Base-by-base conservation (phyloP, 257 asterid genomes). In the Ilex aquifolium region DNA sequence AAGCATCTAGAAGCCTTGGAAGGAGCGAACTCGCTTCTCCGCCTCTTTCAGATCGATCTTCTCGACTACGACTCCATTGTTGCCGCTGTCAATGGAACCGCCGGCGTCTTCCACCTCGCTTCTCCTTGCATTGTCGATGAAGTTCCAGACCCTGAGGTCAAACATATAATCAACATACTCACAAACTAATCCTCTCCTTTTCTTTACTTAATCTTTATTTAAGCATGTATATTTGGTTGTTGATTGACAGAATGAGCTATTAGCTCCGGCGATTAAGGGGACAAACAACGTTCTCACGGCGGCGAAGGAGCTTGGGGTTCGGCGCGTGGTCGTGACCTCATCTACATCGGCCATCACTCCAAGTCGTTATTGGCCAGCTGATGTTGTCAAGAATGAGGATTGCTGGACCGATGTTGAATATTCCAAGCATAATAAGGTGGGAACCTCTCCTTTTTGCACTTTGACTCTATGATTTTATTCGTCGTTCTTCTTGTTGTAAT, bases 341-440 rank as follows among this genome's bases (percentile, higher is more conserved):
- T 91, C 98, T 2, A 0, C 68, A 50, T 83, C 98, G 9, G 88
- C 96, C 3, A 76, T 86, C 46, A 6, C 52, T 36, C 87, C 90
- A 12, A 84, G 95, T 80, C 92, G 90, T 40, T 72, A 74, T 51
- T 84, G 88, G 91, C 95, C 91, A 1, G 79, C 80, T 60, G 87
- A 88, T 70, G 69, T 59, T 53, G 80, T 79, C 59, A 83, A 73
- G 83, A 80, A 78, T 57, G 98, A 91, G 75, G 88, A 88, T 57
- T 88, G 98, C 88, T 91, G 96, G 96, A 32, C 88, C 11, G 96
- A 91, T 68, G 87, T 74, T 62, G 95, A 91, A 32, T 88, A 82
- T 76, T 88, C 95, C 95, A 84, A 56, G 71, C 69, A 66, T 36
- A 83, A 91, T 11, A 95, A 77, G 95, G 96, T 91, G 5, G 42